A percentile compares a stretch with the other conserved stretches of the same genome.
Evolutionary conservation across 441 rosid genomes (phyloP).

Genomic region (Adansonia madagascariensis): DNA sequence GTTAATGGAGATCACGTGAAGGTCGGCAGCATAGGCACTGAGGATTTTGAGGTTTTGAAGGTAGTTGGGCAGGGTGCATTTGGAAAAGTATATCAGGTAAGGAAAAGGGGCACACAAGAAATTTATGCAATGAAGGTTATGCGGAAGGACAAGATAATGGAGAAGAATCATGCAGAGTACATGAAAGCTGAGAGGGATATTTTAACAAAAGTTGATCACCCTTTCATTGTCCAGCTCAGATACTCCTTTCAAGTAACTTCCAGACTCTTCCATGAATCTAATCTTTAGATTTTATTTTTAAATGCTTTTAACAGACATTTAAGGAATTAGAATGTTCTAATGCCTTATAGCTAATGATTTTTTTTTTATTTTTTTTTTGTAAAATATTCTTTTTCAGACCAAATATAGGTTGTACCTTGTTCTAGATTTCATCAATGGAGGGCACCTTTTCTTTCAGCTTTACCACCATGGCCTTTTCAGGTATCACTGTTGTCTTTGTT

Average conservation of each 20-base stretch:
- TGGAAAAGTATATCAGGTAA: constrained; percentile 91
- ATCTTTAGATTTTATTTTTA: background rate
- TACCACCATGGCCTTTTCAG: constrained; percentile 95
- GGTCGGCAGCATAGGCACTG: constrained; percentile 55
- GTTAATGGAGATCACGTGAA: constrained; percentile 34
- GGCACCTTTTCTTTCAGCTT: constrained; percentile 96
- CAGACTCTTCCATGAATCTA: background rate
- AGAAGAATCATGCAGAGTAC: constrained; percentile 89
- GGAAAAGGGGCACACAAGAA: constrained; percentile 78
- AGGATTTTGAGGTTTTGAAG: constrained; percentile 86
- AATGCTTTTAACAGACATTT: background rate
- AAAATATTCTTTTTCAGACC: constrained; percentile 53
- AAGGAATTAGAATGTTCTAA: background rate
- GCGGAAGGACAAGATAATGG: constrained; percentile 92
- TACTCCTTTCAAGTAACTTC: constrained; percentile 83
- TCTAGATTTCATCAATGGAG: constrained; percentile 92
- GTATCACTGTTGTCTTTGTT: constrained; percentile 37
- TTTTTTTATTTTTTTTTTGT: background rate
- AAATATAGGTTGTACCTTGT: constrained; percentile 88
- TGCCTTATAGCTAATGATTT: background rate
- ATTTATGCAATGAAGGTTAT: constrained; percentile 97
- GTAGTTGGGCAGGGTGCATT: constrained; percentile 97
- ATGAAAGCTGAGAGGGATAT: constrained; percentile 97
- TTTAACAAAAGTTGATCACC: constrained; percentile 79
- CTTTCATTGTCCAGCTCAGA: constrained; percentile 86